phyloP scores from a whole-genome alignment of 2,329 filamentous ascomycete genomes.

The Dendryphion nanum region DNA sequence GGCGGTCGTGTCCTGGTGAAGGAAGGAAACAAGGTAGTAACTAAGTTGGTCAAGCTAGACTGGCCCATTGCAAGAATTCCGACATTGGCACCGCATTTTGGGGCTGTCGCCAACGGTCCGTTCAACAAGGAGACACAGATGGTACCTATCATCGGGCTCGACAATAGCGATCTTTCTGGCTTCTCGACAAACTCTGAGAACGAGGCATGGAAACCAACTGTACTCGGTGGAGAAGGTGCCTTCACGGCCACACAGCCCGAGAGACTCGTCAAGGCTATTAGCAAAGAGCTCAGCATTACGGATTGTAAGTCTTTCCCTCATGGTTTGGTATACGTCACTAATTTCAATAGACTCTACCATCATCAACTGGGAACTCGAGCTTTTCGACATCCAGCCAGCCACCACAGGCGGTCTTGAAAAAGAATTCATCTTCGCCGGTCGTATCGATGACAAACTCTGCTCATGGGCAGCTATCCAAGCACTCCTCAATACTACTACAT shows the following conservation, averaged over 20 bases:
- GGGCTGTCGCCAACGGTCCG: constrained; percentile 62
- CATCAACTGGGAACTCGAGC: constrained; percentile 94
- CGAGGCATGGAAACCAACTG: constrained; percentile 40
- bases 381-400: constrained; percentile 87
- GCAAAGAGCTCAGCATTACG: constrained; percentile 70
- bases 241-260: constrained; percentile 85
- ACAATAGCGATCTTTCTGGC: constrained; percentile 60
- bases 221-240: constrained; percentile 62
- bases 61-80: constrained; percentile 92
- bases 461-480: constrained; percentile 87
- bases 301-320: constrained; percentile 46
- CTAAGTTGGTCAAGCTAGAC: constrained; percentile 82
- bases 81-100: constrained; percentile 92
- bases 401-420: constrained; percentile 80
- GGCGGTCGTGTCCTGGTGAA: constrained; percentile 86
- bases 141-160: constrained; percentile 88
- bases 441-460: constrained; percentile 97
- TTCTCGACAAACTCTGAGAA: constrained; percentile 21
- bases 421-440: constrained; percentile 91
- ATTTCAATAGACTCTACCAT: constrained; percentile 60
- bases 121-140: constrained; percentile 91
- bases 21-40: constrained; percentile 73
- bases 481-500: constrained; percentile 63
- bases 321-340: constrained; percentile 3
- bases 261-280: constrained; percentile 79